Evolutionary conservation across 148 eudicot genomes (phyloP), one percentile per base, ranked within the genome.

Genomic region (Rhododendron simsii): DNA sequence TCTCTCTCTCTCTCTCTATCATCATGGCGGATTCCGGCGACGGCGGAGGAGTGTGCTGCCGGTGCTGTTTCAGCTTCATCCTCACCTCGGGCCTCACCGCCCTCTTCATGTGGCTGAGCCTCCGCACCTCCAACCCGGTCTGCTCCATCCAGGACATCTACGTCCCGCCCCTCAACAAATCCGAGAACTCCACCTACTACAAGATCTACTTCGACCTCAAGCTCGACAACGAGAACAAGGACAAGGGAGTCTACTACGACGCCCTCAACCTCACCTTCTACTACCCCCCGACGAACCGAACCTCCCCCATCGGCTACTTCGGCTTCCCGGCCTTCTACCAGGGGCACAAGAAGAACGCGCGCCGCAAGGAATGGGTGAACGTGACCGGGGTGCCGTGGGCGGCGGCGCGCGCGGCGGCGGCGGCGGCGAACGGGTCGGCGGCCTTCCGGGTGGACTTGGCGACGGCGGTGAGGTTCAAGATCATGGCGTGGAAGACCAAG

Each of bases 71-170:
- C 81, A 85, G 92, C 83, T 93, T 95, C 92, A 85, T 88, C 20
- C 0, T 94, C 71, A 92, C 93, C 15, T 86, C 90, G 7, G 94
- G 94, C 15, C 50, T 96, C 78, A 81, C 93, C 0, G 92, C 96
- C 23, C 91, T 96, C 45, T 92, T 94, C 87, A 28, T 96, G 55
- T 95, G 98, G 98, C 92, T 95, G 1, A 87, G 88, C 63, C 92
- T 96, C n/a, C 91, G 91, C 3, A 26, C 90, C 80, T 21, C 87
- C 7, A 81, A 80, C 13, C 99, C 99, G 33, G 86, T 73, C 2
- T 92, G 92, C 88, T 94, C 97, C 30, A 91, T 96, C 84, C 92
- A 94, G 67, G 59, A 89, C 8, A 86, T 96, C 57, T 86, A 91
- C 94, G 85, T 92, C 35, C 92, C 91, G 79, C 83, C 90, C 90